Evolutionary conservation across 768 basidiomycete genomes (phyloP).

Genomic region (Suillus discolor): DNA sequence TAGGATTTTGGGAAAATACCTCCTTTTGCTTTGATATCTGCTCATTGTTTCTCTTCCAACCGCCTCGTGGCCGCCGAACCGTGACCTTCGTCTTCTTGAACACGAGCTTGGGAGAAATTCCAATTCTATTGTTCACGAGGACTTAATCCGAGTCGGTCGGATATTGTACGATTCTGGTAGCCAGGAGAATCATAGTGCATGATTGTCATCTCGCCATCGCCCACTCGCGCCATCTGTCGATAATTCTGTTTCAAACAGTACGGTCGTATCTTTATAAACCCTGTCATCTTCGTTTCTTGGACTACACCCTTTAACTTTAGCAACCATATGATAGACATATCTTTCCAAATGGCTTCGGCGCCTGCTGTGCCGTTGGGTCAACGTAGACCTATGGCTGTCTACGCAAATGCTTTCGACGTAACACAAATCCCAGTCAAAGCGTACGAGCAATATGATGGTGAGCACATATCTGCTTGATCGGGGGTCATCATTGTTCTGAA

Average conservation of each 20-base stretch:
- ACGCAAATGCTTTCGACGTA: conserved; percentile 38
- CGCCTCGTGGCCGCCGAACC: neutral
- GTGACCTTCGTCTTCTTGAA: conserved; percentile 5
- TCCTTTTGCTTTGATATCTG: neutral
- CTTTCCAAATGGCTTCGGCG: neutral
- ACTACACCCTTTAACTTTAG: neutral
- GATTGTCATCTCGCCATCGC: neutral
- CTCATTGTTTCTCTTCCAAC: neutral
- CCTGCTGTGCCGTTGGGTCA: conserved; percentile 1
- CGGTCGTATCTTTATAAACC: neutral
- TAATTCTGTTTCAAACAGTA: neutral
- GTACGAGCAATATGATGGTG: conserved; percentile 39
- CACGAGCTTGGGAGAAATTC: conserved; percentile 11
- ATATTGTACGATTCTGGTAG: conserved; percentile 2
- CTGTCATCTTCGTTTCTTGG: neutral
- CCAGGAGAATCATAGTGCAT: neutral
- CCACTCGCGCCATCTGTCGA: neutral
- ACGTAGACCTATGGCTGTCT: conserved; percentile 18
- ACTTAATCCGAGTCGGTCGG: conserved; percentile 7
- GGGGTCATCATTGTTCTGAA: conserved; percentile 7
- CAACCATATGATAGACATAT: neutral
- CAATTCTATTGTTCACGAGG: conserved; percentile 5
- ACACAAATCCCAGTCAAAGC: conserved; percentile 28
- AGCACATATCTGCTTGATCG: neutral
- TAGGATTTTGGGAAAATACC: conserved; percentile 1